A percentile compares a stretch with the other conserved stretches of the same genome.
phyloP scores from a whole-genome alignment of 768 basidiomycete species.

The Pulveroboletus sp. region DNA sequence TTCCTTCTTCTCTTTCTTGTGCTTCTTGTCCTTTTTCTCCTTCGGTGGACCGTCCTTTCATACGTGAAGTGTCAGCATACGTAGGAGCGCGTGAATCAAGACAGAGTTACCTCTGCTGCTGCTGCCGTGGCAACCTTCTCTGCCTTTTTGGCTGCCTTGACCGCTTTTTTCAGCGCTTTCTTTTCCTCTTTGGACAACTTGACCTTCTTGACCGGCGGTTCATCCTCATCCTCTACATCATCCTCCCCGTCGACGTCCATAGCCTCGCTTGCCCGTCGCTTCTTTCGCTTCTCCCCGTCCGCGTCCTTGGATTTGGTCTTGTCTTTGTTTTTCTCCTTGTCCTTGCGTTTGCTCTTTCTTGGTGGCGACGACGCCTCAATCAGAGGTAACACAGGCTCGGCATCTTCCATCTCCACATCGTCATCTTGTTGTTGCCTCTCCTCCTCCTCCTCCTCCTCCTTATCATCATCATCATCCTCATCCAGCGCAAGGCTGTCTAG shows the following conservation, averaged over 20 bases:
- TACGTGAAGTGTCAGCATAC: neutral
- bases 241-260: conserved; percentile 58
- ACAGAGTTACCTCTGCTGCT: conserved; percentile 34
- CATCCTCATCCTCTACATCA: conserved; percentile 35
- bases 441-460: conserved; percentile 46
- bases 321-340: conserved; percentile 31
- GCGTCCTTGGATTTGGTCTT: conserved; percentile 4
- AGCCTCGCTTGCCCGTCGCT: conserved; percentile 63
- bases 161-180: conserved; percentile 77
- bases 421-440: conserved; percentile 20
- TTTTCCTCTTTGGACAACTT: conserved; percentile 84
- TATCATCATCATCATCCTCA: conserved; percentile 56
- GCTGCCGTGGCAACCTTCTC: conserved; percentile 34
- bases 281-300: conserved; percentile 35
- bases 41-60: conserved; percentile 33
- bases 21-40: conserved; percentile 38
- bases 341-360: conserved; percentile 51
- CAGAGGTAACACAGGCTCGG: conserved; percentile 51
- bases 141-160: conserved; percentile 59
- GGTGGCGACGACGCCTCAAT: conserved; percentile 55
- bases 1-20: conserved; percentile 35
- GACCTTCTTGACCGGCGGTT: conserved; percentile 59
- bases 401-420: conserved; percentile 43
- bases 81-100: conserved; percentile 8
- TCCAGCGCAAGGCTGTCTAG: conserved; percentile 73